Evolutionary conservation across 2,329 filamentous ascomycete species (phyloP).

Genomic region (Aspergillus aculeatus): DNA sequence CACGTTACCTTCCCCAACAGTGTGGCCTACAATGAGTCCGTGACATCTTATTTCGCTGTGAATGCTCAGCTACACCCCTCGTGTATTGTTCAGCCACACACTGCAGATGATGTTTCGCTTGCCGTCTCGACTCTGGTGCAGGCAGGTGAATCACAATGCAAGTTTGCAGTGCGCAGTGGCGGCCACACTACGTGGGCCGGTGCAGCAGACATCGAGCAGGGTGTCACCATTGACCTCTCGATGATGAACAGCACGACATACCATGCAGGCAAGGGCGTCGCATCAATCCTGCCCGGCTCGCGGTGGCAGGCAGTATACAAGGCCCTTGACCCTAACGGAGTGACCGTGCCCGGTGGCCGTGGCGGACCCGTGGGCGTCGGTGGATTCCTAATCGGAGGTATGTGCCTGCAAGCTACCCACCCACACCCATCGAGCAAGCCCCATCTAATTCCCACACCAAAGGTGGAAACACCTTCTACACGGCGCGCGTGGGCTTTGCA

Average conservation of each 20-base stretch:
- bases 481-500: constrained; percentile 49
- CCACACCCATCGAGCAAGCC: background rate
- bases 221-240: constrained; percentile 45
- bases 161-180: constrained; percentile 42
- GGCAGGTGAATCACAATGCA: constrained; percentile 11
- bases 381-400: constrained; percentile 25
- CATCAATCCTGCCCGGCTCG: constrained; percentile 19
- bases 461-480: constrained; percentile 50
- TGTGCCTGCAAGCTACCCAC: background rate
- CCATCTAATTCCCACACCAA: background rate
- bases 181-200: constrained; percentile 45
- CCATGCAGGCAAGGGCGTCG: constrained; percentile 12
- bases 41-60: constrained; percentile 24
- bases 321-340: constrained; percentile 12
- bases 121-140: constrained; percentile 19
- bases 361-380: constrained; percentile 23
- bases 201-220: constrained; percentile 41
- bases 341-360: constrained; percentile 23
- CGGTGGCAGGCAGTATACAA: constrained; percentile 23
- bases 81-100: constrained; percentile 27
- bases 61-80: constrained; percentile 23
- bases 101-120: constrained; percentile 23
- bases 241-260: constrained; percentile 23
- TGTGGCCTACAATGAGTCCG: constrained; percentile 20
- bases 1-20: constrained; percentile 21